These are phyloP conservation scores for Esteya vermicola DNA, from an alignment of 2,329 filamentous ascomycete genomes.

Conservation along the genomic window DNA sequence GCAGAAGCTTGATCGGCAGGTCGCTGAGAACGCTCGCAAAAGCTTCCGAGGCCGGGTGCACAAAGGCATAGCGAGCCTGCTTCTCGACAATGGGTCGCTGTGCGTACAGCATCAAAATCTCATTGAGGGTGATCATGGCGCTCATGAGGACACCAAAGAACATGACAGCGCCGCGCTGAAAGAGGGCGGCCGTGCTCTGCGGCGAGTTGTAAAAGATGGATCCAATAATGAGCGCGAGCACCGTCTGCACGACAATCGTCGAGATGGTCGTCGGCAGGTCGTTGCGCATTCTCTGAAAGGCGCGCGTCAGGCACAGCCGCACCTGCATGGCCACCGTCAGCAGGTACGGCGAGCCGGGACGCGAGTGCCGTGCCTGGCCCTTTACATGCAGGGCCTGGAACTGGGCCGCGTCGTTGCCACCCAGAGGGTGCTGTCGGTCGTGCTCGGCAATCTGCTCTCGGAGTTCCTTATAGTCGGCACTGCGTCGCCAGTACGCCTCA, in stretches of 20 bases:
- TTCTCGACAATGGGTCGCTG: conserved; percentile 90
- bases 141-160: conserved; percentile 85
- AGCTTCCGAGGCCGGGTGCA: conserved; percentile 83
- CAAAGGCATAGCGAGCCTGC: conserved; percentile 71
- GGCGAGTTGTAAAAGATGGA: conserved; percentile 8
- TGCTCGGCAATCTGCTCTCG: conserved; percentile 43
- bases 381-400: conserved; percentile 30
- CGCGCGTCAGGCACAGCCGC: conserved; percentile 41
- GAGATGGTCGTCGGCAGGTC: conserved; percentile 64
- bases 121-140: conserved; percentile 65
- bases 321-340: conserved; percentile 43
- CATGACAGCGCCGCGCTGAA: conserved; percentile 56
- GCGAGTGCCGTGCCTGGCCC: conserved; percentile 33
- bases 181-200: conserved; percentile 21
- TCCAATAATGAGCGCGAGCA: conserved; percentile 22
- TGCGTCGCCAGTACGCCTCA: conserved; percentile 42
- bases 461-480: conserved; percentile 33
- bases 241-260: conserved; percentile 65
- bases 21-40: conserved; percentile 75
- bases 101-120: conserved; percentile 74
- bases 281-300: conserved; percentile 67
- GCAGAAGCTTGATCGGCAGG: conserved; percentile 67
- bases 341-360: conserved; percentile 42
- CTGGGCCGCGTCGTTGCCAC: conserved; percentile 26
- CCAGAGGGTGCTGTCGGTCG: conserved; percentile 28